Base-by-base conservation (phyloP, 257 asterid species). In the Primulina huaijiensis region DNA sequence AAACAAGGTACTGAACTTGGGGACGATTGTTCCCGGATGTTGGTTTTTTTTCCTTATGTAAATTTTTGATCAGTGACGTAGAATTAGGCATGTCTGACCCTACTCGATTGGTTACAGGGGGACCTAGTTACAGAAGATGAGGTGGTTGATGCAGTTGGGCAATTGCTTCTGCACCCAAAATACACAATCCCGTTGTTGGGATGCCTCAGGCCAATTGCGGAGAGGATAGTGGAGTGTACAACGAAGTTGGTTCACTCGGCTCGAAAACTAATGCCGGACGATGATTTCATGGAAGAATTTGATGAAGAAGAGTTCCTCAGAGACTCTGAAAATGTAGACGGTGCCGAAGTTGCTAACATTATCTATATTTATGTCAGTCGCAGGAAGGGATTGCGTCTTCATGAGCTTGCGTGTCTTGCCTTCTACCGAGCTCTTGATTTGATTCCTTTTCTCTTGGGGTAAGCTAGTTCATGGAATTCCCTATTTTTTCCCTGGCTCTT, bases 351-450 rank as follows among this genome's bases (percentile, higher is more conserved):
- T 71, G 62, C 76, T 63, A 74, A 61, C 65, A 65, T 89, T 67
- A 74, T 90, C 69, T 85, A 85, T 72, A 62, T 83, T 74, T 91
- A 90, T 70, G 82, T 62, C 64, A 74, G 72, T 67, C 72, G 73
- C 43, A 89, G 92, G 76, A 86, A 84, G 74, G 82, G 90, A 34
- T 79, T 90, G 87, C 75, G 72, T 19, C 95, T 94, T 73, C 97
- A 91, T 3, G 99, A 94, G 82, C 85, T 91, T 62, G 95, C 96
- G 37, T 90, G 96, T 75, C 78, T 91, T 62, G 95, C 99, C 30
- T 89, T 90, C 60, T 81, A 85, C 74, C 80, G 93, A 67, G 96
- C 92, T 31, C 79, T 86, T 75, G 95, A 89, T 78, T 79, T 90
- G 89, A 73, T 87, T 65, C 97, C 96, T 60, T 69, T 57, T 8